Conservation (phyloP, 163 green algal species). For the Scenedesmus sp. region DNA sequence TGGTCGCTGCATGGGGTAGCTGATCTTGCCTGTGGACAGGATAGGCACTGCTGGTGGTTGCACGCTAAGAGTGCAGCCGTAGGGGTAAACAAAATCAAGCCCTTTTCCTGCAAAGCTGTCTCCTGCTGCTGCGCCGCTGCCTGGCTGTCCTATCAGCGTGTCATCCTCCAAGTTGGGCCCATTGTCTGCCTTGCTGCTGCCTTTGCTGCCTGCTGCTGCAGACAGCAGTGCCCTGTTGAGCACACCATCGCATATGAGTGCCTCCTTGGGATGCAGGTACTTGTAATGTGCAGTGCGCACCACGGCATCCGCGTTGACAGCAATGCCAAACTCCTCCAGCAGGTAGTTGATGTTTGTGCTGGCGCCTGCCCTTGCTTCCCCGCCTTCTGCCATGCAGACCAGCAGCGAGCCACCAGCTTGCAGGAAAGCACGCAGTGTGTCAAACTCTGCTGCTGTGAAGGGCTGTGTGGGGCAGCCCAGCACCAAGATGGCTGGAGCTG, state of each 20-base stretch:
- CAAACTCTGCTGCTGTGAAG: slow-evolving; percentile 74
- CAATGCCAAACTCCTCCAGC: slow-evolving; percentile 86
- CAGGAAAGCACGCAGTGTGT: slow-evolving; percentile 71
- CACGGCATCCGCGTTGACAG: slow-evolving; percentile 79
- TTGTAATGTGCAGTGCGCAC: slow-evolving; percentile 82
- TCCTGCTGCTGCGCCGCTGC: background rate
- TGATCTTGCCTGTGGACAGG: slow-evolving; percentile 82
- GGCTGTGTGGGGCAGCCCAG: slow-evolving; percentile 80
- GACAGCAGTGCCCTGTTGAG: slow-evolving; percentile 80
- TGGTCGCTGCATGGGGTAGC: slow-evolving; percentile 82
- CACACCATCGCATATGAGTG: slow-evolving; percentile 84
- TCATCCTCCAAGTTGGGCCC: background rate
- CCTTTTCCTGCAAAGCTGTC: slow-evolving; percentile 68
- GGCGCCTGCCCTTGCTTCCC: slow-evolving; percentile 71
- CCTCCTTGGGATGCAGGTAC: slow-evolving; percentile 90
- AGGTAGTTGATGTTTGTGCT: slow-evolving; percentile 86
- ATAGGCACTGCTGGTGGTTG: slow-evolving; percentile 81
- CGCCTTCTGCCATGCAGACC: slow-evolving; percentile 74
- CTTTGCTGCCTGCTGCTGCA: slow-evolving; percentile 39
- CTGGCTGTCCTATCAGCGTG: background rate
- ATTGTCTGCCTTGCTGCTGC: slow-evolving; percentile 22
- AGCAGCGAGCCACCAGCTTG: slow-evolving; percentile 71
- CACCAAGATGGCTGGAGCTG: slow-evolving; percentile 73
- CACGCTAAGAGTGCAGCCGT: slow-evolving; percentile 81
- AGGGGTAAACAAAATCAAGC: slow-evolving; percentile 84